Evolutionary conservation across 768 basidiomycete species (phyloP), one percentile per base, ranked within the genome.

Genomic region (Lactarius akahatsu): DNA sequence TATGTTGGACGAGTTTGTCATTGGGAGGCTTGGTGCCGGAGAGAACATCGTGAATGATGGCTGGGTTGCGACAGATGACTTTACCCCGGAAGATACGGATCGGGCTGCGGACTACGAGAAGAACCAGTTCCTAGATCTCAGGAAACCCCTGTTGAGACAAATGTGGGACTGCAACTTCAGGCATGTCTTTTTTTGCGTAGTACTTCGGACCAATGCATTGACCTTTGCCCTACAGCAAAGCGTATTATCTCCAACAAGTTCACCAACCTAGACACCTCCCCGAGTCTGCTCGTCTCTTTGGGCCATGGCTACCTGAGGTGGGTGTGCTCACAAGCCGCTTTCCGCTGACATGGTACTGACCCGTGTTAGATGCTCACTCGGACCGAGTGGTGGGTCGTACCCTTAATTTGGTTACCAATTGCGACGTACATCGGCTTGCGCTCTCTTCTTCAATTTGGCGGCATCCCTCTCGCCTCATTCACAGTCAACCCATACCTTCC

Each of bases 171-270:
- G 86, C 18, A 91, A 94, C 76, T 97, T 92, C 74, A 90, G 87
- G 89, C 87, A 66, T 30, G 82, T 76, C 41, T 13, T 38, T 38
- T 62, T n/a, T 23, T 65, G 2, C 18, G 8, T n/a, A 41, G 10
- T 32, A 8, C 28, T 5, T 61, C 26, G 23, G 52, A 3, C 20
- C 36, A 1, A 40, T 34, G 30, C 58, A 26, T 50, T 65, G 50
- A 68, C 65, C 15, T 69, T 28, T 20, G 13, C 32, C 34, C 43
- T 32, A 34, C 65, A 92, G 92, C 74, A 99, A 99, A 81, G 86
- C 90, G 4, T 98, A 95, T 76, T 99, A 99, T 75, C 81, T 99
- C 59, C 85, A 93, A 72, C 97, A 99, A 76, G 92, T 99, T 0
- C 97, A 99, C 76, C 95, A 98, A 75, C 96, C 97, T 1, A 85